phyloP scores from a whole-genome alignment of 768 basidiomycete genomes.

The Exidia glandulosa region DNA sequence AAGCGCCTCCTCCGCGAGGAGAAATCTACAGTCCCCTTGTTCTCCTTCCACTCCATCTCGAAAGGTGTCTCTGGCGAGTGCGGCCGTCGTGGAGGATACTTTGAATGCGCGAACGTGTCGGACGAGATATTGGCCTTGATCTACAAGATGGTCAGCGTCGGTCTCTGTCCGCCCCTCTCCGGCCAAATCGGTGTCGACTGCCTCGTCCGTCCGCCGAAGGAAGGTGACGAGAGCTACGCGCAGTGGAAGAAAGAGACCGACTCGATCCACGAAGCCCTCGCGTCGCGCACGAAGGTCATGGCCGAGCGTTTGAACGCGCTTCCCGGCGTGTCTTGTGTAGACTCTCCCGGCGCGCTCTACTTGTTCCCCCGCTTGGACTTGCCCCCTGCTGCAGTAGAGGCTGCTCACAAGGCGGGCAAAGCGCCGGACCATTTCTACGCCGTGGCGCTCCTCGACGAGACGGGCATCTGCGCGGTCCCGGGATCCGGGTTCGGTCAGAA shows the following conservation, averaged over 20 bases:
- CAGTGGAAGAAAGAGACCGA: conserved; percentile 81
- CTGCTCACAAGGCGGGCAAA: conserved; percentile 61
- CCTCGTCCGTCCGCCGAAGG: conserved; percentile 81
- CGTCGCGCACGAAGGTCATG: conserved; percentile 61
- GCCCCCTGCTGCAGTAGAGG: conserved; percentile 58
- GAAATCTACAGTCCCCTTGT: conserved; percentile 64
- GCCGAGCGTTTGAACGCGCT: conserved; percentile 67
- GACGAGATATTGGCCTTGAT: conserved; percentile 72
- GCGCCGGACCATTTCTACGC: conserved; percentile 86
- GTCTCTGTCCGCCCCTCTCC: conserved; percentile 77
- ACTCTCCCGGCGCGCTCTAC: conserved; percentile 88
- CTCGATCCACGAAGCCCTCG: conserved; percentile 63
- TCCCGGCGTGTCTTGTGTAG: conserved; percentile 81
- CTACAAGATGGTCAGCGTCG: conserved; percentile 93
- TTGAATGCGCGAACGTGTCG: conserved; percentile 77
- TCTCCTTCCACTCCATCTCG: conserved; percentile 96
- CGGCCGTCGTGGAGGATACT: conserved; percentile 94
- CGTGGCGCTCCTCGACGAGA: conserved; percentile 70
- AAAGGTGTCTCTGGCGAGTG: conserved; percentile 97
- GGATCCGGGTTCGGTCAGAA: conserved; percentile 93
- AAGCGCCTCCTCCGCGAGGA: conserved; percentile 71
- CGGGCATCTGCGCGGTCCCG: conserved; percentile 89
- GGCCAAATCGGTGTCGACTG: conserved; percentile 94
- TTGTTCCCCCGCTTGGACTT: conserved; percentile 79
- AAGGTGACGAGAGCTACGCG: conserved; percentile 62